Conservation (phyloP, 306 rosid species). For the Casuarina cunninghamiana region DNA sequence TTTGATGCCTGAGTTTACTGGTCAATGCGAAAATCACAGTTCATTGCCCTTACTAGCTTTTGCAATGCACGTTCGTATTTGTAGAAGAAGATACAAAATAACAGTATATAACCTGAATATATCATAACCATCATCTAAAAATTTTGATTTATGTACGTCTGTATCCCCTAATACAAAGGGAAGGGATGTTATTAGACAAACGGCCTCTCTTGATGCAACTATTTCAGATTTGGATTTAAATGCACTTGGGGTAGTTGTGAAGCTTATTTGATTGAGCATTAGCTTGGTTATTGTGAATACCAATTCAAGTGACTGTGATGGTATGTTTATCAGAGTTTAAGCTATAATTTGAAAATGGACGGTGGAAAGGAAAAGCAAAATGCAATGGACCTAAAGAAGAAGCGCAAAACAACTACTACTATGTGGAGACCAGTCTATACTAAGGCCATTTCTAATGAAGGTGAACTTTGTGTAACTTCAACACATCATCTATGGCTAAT, state of each 20-base stretch:
- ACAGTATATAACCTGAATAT: not conserved
- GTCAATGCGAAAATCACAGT: not conserved
- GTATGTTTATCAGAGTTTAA: constrained; percentile 38
- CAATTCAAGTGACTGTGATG: constrained; percentile 35
- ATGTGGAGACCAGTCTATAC: constrained; percentile 69
- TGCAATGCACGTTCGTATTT: not conserved
- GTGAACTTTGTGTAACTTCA: constrained; percentile 22
- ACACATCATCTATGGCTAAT: not conserved
- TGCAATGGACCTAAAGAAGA: constrained; percentile 33
- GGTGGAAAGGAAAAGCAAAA: constrained; percentile 42
- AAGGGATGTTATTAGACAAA: not conserved
- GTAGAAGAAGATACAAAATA: too few relatives aligned
- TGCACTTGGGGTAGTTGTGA: not conserved
- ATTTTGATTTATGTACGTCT: not conserved
- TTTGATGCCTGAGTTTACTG: not conserved
- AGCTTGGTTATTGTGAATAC: not conserved
- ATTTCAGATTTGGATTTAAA: not conserved
- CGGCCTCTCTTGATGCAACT: not conserved
- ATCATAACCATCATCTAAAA: not conserved
- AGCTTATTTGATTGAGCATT: not conserved
- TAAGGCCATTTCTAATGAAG: constrained; percentile 51
- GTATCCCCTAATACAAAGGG: not conserved
- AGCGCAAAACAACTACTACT: constrained; percentile 33
- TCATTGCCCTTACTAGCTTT: not conserved
- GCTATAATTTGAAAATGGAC: constrained; percentile 46